Evolutionary conservation across 1,139 yeast genomes (phyloP), one percentile per base, ranked within the genome.

Genomic region (Zygotorulaspora mrakii): DNA sequence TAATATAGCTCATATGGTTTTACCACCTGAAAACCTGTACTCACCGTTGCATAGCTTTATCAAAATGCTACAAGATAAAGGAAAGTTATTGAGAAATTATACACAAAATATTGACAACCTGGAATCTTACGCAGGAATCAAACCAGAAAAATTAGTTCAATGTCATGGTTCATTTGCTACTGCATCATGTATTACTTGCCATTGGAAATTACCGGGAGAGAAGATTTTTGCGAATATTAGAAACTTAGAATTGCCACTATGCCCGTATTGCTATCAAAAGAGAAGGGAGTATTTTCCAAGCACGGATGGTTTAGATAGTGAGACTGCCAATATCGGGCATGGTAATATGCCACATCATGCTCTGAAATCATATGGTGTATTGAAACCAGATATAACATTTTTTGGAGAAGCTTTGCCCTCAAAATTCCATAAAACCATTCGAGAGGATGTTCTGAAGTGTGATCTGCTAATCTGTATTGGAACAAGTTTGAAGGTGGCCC

Each of bases 101-200:
- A 89, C 98, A 1, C 98, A 91, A 59, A 91, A 91, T 58, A 91
- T 91, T 45, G 98, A 91, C 64, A 88, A 91, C 59, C 64, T 91
- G 42, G 98, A 91, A 64, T 77, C 81, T 16, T 78, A 79, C 53
- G 96, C 88, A 0, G 96, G 96, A 1, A 74, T 91, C 4, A 60
- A 70, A 3, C 66, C 73, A 1, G 88, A 82, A 2, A 82, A 79
- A 54, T 62, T 87, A 42, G 84, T 91, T 13, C 97, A 89, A 63
- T 91, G 98, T 58, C 98, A 91, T 63, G 98, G 98, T 1, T 87
- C 96, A 1, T 89, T 91, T 65, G 96, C 95, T 0, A 76, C 78
- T 0, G 97, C 96, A 2, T 79, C 91, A 2, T 91, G 97, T 61
- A 73, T 82, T 25, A 82, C 94, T 1, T 91, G 97, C 61, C 74